phyloP scores from a whole-genome alignment of 2,329 filamentous ascomycete genomes.

The Aspergillus sojae region DNA sequence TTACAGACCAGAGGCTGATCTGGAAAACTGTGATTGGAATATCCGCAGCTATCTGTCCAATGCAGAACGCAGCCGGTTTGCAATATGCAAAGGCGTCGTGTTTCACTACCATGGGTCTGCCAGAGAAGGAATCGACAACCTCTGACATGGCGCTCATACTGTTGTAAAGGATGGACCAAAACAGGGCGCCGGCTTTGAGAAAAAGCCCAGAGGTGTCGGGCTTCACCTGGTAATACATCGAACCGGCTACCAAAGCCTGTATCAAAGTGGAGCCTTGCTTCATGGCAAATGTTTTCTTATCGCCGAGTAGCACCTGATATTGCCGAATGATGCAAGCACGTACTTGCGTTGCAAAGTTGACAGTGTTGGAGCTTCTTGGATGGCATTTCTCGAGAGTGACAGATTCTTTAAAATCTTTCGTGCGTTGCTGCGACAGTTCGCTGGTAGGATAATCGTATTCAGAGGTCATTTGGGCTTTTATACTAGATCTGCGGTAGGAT shows the following conservation, averaged over 20 bases:
- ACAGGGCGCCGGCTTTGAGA: constrained; percentile 63
- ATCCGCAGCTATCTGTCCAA: constrained; percentile 48
- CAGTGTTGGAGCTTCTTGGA: background rate
- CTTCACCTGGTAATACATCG: constrained; percentile 67
- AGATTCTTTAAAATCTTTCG: constrained; percentile 52
- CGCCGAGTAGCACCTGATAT: constrained; percentile 66
- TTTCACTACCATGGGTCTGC: constrained; percentile 60
- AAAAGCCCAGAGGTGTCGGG: constrained; percentile 62
- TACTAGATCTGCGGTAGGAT: constrained; percentile 56
- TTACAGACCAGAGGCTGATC: constrained; percentile 57
- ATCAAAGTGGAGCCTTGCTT: constrained; percentile 61
- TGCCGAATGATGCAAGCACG: constrained; percentile 59
- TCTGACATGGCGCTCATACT: constrained; percentile 65
- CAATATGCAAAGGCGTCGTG: constrained; percentile 61
- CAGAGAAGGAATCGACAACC: constrained; percentile 63
- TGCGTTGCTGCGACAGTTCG: constrained; percentile 51
- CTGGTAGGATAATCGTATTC: constrained; percentile 62
- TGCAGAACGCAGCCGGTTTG: constrained; percentile 49
- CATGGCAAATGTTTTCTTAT: constrained; percentile 64
- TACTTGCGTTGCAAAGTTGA: constrained; percentile 55
- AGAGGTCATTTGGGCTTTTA: constrained; percentile 53
- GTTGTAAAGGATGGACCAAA: constrained; percentile 65
- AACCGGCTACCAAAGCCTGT: constrained; percentile 65
- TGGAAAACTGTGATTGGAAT: constrained; percentile 60
- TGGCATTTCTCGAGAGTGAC: background rate